Evolutionary conservation across 2,329 filamentous ascomycete species (phyloP), one percentile per base, ranked within the genome.

Genomic region (Pyricularia pennisetigena): DNA sequence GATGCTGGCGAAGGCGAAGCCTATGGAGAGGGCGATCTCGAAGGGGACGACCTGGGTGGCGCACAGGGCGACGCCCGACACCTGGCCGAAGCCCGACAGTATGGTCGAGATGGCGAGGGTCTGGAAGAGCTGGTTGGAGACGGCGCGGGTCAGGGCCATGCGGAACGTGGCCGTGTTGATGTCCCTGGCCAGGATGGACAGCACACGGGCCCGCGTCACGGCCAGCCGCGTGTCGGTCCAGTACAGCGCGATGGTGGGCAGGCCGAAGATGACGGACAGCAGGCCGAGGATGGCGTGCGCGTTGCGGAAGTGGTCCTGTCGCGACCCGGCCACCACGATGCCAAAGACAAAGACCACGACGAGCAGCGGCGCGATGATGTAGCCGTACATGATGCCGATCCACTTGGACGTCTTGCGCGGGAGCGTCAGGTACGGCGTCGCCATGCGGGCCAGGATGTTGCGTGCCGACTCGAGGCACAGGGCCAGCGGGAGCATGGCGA

Each of bases 241-340:
- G 66, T 74, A 73, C 7, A 77, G 69, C 0, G 66, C 71, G 0
- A 73, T 59, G 10, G 76, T 72, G 0, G 65, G 66, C 24, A 67
- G 30, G 54, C 26, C 66, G 10, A 67, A 16, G 54, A 67, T 30
- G 35, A 67, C 49, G 28, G 57, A 24, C 26, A 67, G 70, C 2
- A 76, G 54, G 14, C 73, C 73, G 29, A 74, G 20, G 12, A 77
- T n/a, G 70, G 24, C 74, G 72, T 78, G 76, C 2, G 72, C 69
- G 4, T 73, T 75, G 9, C 71, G 70, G 69, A 77, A 76, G 54
- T 78, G 74, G 0, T 73, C 68, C 20, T 30, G 29, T 41, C 41
- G 32, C 9, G 70, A 71, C 0, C 75, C 71, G 3, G 69, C 68
- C 0, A 72, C 66, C 8, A 78, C 62, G 16, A 71, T 28, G 20